These are phyloP conservation scores for Clonostachys sp. DNA, from an alignment of 2,329 filamentous ascomycete genomes.

Conservation along the genomic window DNA sequence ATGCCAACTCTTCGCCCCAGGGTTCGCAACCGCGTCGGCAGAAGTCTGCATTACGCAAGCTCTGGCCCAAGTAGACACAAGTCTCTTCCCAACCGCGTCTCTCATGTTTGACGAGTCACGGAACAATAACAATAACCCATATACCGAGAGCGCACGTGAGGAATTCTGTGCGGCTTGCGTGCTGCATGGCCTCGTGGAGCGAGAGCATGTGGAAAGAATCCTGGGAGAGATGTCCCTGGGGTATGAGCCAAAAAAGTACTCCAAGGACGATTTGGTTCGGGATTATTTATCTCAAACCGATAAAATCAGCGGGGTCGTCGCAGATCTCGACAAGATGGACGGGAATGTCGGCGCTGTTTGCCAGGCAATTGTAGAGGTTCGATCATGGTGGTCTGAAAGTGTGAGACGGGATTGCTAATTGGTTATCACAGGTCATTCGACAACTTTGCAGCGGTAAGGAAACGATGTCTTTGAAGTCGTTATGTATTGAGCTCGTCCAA, in stretches of 20 bases:
- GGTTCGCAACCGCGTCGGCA: slow-evolving; percentile 69
- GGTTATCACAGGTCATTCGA: slow-evolving; percentile 50
- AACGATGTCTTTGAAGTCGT: slow-evolving; percentile 72
- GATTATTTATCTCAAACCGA: slow-evolving; percentile 76
- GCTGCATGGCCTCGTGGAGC: slow-evolving; percentile 77
- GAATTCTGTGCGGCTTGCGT: slow-evolving; percentile 90
- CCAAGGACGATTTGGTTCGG: slow-evolving; percentile 72
- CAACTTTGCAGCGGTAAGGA: slow-evolving; percentile 69
- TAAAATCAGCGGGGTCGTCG: slow-evolving; percentile 69
- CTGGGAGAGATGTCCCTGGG: slow-evolving; percentile 82
- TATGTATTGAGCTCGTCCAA: slow-evolving; percentile 70
- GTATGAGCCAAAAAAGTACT: slow-evolving; percentile 70
- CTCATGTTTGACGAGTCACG: slow-evolving; percentile 56
- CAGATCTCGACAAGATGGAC: slow-evolving; percentile 83
- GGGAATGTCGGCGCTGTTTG: slow-evolving; percentile 87
- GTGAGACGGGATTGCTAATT: neutral
- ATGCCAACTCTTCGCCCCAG: slow-evolving; percentile 51
- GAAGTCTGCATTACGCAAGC: slow-evolving; percentile 69
- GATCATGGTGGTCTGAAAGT: slow-evolving; percentile 8
- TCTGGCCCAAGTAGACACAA: slow-evolving; percentile 76
- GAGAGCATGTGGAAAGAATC: slow-evolving; percentile 72
- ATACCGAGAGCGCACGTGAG: slow-evolving; percentile 54
- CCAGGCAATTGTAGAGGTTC: slow-evolving; percentile 68
- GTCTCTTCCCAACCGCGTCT: slow-evolving; percentile 61
- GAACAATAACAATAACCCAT: slow-evolving; percentile 49